Percentiles rank a stretch among this genome's conserved stretches.
Conservation (phyloP, 140 eudicot genomes). For the Cichorium intybus region DNA sequence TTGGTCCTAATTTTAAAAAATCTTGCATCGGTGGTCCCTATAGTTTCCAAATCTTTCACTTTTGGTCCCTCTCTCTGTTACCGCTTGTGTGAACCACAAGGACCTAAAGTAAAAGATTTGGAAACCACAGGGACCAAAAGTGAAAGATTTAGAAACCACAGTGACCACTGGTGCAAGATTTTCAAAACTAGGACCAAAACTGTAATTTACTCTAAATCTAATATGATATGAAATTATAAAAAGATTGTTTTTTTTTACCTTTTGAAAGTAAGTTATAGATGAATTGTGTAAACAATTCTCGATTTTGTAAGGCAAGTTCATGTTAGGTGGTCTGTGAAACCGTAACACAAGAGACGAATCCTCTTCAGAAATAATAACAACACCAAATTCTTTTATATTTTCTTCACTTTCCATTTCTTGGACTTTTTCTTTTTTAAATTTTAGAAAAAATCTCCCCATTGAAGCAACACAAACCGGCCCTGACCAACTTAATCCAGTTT, state of each 20-base stretch:
- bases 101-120: no score
- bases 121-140: no score
- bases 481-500: conserved; percentile 69
- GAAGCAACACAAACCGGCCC: conserved; percentile 98
- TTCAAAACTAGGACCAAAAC: no score
- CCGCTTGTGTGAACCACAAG: neutral
- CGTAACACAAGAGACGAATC: conserved; percentile 74
- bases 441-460: conserved; percentile 82
- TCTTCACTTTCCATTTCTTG: conserved; percentile 21
- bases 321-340: conserved; percentile 64
- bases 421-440: conserved; percentile 43
- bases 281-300: conserved; percentile 72
- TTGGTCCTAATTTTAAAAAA: no score
- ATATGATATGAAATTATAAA: no score
- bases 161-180: no score
- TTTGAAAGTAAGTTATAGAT: conserved; percentile 78
- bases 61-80: no score
- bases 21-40: no score
- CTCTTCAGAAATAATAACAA: conserved; percentile 83
- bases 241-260: conserved; percentile 59
- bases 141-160: no score
- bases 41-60: no score
- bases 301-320: conserved; percentile 72
- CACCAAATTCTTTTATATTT: conserved; percentile 50
- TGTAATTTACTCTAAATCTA: no score